Conservation (phyloP, 2,329 filamentous ascomycete genomes). For the Chaetomiaceae sp. region DNA sequence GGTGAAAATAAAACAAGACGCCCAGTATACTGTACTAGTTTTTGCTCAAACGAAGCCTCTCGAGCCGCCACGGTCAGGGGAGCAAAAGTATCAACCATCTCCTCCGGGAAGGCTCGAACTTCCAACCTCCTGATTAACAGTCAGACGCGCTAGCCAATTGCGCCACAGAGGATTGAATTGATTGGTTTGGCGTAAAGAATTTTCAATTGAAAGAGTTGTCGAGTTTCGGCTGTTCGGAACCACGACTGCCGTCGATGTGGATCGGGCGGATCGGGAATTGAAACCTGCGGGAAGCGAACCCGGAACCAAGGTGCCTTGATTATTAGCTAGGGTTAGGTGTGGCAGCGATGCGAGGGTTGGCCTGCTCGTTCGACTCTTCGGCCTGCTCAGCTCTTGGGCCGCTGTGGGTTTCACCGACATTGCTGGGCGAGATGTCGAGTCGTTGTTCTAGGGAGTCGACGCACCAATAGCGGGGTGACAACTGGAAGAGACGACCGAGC, state of each 20-base stretch:
- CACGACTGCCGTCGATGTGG: background rate
- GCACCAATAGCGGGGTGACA: constrained; percentile 16
- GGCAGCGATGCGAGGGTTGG: background rate
- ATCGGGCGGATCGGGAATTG: background rate
- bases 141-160: constrained; percentile 57
- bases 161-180: constrained; percentile 35
- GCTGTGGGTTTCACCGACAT: background rate
- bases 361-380: too few species aligned
- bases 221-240: background rate
- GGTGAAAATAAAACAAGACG: too few species aligned
- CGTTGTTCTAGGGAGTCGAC: background rate
- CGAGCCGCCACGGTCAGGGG: too few species aligned
- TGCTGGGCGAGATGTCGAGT: background rate
- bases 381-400: too few species aligned
- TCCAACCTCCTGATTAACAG: constrained; percentile 44
- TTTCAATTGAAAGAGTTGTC: background rate
- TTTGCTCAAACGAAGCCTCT: too few species aligned
- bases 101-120: constrained; percentile 27
- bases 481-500: constrained; percentile 12
- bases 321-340: background rate
- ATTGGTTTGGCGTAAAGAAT: background rate
- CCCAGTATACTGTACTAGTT: too few species aligned
- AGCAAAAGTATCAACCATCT: constrained; percentile 8
- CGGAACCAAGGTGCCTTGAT: too few species aligned
- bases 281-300: background rate